Evolutionary conservation across 2,329 filamentous ascomycete genomes (phyloP).

Genomic region (Aureobasidium melanogenum): DNA sequence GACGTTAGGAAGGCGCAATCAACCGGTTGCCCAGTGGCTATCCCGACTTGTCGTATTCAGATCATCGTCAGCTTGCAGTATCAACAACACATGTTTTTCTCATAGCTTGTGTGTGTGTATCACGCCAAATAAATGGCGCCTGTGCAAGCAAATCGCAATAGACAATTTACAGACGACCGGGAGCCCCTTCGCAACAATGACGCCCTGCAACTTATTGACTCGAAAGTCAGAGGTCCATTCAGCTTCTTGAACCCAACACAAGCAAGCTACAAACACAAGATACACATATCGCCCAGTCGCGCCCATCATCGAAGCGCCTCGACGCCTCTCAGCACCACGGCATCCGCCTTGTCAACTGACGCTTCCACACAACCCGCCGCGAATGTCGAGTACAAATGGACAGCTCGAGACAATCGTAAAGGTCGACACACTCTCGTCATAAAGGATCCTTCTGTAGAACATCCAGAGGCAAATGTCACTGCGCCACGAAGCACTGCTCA

Average conservation of each 20-base stretch:
- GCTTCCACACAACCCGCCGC: not conserved
- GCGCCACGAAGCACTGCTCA: conserved; percentile 28
- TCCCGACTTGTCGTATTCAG: not conserved
- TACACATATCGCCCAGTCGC: not conserved
- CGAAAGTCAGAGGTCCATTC: conserved; percentile 32
- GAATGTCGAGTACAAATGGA: conserved; percentile 29
- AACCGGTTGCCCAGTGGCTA: not conserved
- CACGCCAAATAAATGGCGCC: not conserved
- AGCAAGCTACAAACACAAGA: conserved; percentile 25
- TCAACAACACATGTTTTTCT: not conserved
- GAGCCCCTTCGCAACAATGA: conserved; percentile 21
- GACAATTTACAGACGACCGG: conserved; percentile 21
- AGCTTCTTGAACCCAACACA: conserved; percentile 43
- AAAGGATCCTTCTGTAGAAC: conserved; percentile 16
- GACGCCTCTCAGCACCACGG: not conserved
- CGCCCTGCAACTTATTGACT: conserved; percentile 19
- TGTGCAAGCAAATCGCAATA: conserved; percentile 18
- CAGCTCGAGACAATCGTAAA: conserved; percentile 36
- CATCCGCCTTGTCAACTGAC: not conserved
- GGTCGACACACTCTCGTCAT: conserved; percentile 32
- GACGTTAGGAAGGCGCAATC: not conserved
- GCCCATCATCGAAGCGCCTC: not conserved
- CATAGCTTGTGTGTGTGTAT: not conserved
- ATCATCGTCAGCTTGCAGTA: not conserved
- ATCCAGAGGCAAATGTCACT: conserved; percentile 18